A percentile compares a stretch with the other conserved stretches of the same genome.
These are phyloP conservation scores for Apiospora koreana DNA, from an alignment of 2,329 filamentous ascomycete species.

Conservation along the genomic window DNA sequence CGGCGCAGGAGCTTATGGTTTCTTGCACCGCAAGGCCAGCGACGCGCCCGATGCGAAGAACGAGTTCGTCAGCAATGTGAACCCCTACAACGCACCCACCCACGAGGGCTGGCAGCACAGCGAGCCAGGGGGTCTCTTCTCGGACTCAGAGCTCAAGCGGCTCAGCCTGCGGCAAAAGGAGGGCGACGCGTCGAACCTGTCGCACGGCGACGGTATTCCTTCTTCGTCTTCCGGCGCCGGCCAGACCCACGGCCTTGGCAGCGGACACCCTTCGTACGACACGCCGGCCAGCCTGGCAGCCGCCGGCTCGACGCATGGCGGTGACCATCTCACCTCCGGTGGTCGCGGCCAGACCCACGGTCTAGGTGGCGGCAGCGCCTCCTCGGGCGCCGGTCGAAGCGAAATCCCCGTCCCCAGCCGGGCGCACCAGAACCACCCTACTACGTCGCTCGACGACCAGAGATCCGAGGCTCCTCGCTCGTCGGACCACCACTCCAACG, in stretches of 20 bases:
- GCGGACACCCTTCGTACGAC: neutral
- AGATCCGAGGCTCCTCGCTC: neutral
- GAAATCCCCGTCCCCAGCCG: neutral
- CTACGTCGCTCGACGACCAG: neutral
- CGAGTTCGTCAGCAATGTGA: neutral
- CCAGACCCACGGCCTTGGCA: neutral
- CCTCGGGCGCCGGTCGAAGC: neutral
- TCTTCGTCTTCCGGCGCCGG: neutral
- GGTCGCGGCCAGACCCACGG: neutral
- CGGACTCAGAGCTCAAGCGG: neutral
- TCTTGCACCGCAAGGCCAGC: neutral
- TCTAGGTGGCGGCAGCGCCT: neutral
- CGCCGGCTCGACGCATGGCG: neutral
- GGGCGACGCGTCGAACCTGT: neutral
- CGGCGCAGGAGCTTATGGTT: neutral
- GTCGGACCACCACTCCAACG: neutral
- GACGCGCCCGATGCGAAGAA: neutral
- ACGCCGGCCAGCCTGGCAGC: neutral
- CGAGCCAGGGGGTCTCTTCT: neutral
- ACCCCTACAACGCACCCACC: neutral
- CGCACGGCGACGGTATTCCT: neutral
- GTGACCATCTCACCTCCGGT: too few relatives aligned
- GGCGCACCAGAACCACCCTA: neutral
- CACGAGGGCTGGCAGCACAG: neutral
- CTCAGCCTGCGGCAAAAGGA: neutral